phyloP scores from a whole-genome alignment of 2,329 filamentous ascomycete genomes.

The Penicillium brevicompactum region DNA sequence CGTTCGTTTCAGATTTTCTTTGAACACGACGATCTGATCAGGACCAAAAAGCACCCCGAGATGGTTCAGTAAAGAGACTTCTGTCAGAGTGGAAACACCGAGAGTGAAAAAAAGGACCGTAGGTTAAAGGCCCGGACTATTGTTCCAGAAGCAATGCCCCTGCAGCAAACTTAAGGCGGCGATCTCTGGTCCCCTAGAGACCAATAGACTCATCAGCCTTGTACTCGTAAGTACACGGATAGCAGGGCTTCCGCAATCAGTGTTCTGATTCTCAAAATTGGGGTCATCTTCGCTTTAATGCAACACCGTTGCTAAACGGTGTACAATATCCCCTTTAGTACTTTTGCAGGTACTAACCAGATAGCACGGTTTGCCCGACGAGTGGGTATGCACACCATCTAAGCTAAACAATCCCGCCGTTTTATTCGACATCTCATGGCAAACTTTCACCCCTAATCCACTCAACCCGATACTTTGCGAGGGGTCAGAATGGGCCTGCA shows the following conservation, averaged over 20 bases:
- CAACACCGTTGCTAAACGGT: neutral
- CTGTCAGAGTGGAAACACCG: neutral
- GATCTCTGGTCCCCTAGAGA: conserved; percentile 1
- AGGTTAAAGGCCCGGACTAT: neutral
- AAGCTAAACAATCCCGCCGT: neutral
- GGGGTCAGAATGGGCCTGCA: neutral
- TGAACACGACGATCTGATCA: neutral
- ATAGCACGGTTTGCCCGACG: neutral
- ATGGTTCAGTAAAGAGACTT: neutral
- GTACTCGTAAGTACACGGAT: neutral
- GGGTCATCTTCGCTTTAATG: neutral
- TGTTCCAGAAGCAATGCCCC: conserved; percentile 8
- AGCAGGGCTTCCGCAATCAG: neutral
- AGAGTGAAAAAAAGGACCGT: neutral
- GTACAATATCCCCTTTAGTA: neutral
- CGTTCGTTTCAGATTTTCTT: neutral
- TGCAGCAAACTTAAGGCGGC: neutral
- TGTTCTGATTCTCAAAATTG: neutral
- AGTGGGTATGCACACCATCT: neutral
- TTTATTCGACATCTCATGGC: conserved; percentile 1
- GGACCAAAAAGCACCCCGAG: neutral
- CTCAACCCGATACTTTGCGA: neutral
- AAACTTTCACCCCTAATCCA: neutral
- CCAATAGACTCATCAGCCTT: neutral
- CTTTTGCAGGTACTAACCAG: neutral